Conservation (phyloP, 768 basidiomycete species). For the Russula ochroleuca region DNA sequence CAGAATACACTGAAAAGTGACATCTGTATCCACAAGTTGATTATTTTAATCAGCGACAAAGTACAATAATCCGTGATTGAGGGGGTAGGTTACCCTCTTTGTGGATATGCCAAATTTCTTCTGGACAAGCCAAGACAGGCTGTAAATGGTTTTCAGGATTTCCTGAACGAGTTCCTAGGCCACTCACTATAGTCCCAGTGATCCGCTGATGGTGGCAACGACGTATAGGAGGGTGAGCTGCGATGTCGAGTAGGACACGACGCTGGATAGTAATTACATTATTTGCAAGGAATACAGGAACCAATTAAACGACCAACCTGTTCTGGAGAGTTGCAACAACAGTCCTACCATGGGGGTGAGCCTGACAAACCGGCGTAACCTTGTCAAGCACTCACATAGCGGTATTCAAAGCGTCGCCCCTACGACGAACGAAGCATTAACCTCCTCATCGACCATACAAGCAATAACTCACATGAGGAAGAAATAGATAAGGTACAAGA, state of each 20-base stretch:
- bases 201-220: slow-evolving; percentile 62
- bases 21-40: slow-evolving; percentile 45
- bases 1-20: slow-evolving; percentile 65
- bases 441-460: neutral
- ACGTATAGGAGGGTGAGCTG: slow-evolving; percentile 62
- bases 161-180: neutral
- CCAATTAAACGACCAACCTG: slow-evolving; percentile 44
- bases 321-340: slow-evolving; percentile 70
- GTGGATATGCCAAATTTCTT: slow-evolving; percentile 59
- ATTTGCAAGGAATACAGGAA: neutral
- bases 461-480: slow-evolving; percentile 57
- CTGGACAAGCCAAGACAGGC: slow-evolving; percentile 66
- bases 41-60: neutral
- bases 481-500: slow-evolving; percentile 69
- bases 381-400: slow-evolving; percentile 50
- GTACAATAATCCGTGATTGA: neutral
- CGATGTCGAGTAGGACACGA: slow-evolving; percentile 69
- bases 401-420: slow-evolving; percentile 74
- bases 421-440: slow-evolving; percentile 29
- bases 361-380: neutral
- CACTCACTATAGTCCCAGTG: slow-evolving; percentile 61
- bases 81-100: slow-evolving; percentile 45
- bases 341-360: slow-evolving; percentile 42
- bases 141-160: slow-evolving; percentile 29
- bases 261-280: slow-evolving; percentile 35